Percentiles rank a stretch among this genome's conserved stretches.
These are phyloP conservation scores for Mucor irregularis DNA, from an alignment of 371 early-diverging fungal species.

Conservation along the genomic window DNA sequence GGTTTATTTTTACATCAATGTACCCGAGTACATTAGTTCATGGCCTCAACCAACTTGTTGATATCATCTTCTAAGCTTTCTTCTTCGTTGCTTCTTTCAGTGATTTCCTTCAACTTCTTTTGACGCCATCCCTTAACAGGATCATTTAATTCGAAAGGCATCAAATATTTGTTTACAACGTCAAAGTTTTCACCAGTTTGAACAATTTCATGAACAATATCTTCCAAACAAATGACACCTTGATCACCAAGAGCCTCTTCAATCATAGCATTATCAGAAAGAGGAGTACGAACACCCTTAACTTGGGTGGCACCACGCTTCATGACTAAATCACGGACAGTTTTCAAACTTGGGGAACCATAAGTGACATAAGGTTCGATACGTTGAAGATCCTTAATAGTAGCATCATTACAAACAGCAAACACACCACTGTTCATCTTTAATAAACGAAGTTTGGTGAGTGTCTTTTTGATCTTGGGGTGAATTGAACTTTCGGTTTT, in stretches of 20 bases:
- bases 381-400: slow-evolving; percentile 92
- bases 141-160: slow-evolving; percentile 97
- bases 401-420: slow-evolving; percentile 93
- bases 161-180: slow-evolving; percentile 91
- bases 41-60: slow-evolving; percentile 93
- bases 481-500: slow-evolving; percentile 93
- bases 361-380: slow-evolving; percentile 95
- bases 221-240: slow-evolving; percentile 98
- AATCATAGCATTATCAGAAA: slow-evolving; percentile 95
- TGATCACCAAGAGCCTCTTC: slow-evolving; percentile 92
- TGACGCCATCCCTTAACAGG: slow-evolving; percentile 96
- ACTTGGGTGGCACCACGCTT: slow-evolving; percentile 98
- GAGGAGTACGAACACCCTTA: slow-evolving; percentile 91
- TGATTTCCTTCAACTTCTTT: slow-evolving; percentile 94
- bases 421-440: slow-evolving; percentile 98
- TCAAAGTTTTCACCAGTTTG: slow-evolving; percentile 87
- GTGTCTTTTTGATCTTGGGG: slow-evolving; percentile 95
- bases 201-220: slow-evolving; percentile 98
- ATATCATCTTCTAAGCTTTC: slow-evolving; percentile 95
- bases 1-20: no score
- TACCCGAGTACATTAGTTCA: slow-evolving; percentile 83
- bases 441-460: slow-evolving; percentile 94
- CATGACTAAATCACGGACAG: slow-evolving; percentile 98
- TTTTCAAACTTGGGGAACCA: slow-evolving; percentile 96
- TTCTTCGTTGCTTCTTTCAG: slow-evolving; percentile 89